phyloP scores from a whole-genome alignment of 345 rosid species.

The Stellera chamaejasme region DNA sequence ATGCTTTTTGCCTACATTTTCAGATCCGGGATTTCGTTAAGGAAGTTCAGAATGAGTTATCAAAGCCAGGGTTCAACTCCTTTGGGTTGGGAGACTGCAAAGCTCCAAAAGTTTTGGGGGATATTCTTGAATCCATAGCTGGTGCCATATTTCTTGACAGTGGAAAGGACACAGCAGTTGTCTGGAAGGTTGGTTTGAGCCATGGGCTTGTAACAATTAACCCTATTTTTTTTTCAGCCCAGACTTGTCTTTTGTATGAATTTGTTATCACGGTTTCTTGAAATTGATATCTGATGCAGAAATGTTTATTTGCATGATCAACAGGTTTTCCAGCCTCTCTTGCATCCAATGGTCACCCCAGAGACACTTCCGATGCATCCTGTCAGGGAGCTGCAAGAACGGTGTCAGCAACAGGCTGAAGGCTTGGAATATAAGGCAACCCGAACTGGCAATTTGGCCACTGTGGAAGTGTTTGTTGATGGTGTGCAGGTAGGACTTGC shows the following conservation, averaged over 20 bases:
- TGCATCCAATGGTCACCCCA: constrained; percentile 98
- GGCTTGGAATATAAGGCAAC: constrained; percentile 90
- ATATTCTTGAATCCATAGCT: constrained; percentile 91
- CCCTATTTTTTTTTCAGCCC: not conserved
- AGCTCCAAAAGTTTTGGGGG: constrained; percentile 99
- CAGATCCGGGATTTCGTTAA: constrained; percentile 93
- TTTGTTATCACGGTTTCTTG: not conserved
- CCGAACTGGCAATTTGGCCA: constrained; percentile 81
- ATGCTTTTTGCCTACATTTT: constrained; percentile 10
- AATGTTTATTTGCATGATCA: not conserved
- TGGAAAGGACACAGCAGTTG: constrained; percentile 61
- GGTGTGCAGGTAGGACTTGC: constrained; percentile 89
- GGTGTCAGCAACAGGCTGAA: constrained; percentile 98
- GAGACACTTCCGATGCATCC: constrained; percentile 99
- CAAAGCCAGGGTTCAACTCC: constrained; percentile 90
- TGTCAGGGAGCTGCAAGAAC: constrained; percentile 96
- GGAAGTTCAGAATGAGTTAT: constrained; percentile 73
- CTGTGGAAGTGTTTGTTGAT: constrained; percentile 92
- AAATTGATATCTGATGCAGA: constrained; percentile 3
- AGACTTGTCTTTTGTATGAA: not conserved
- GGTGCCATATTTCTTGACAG: constrained; percentile 97
- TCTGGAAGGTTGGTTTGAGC: constrained; percentile 74
- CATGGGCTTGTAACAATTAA: not conserved
- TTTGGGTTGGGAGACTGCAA: constrained; percentile 97
- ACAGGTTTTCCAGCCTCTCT: constrained; percentile 89